phyloP scores from a whole-genome alignment of 805 yeast species.

The Metschnikowia rubicola region DNA sequence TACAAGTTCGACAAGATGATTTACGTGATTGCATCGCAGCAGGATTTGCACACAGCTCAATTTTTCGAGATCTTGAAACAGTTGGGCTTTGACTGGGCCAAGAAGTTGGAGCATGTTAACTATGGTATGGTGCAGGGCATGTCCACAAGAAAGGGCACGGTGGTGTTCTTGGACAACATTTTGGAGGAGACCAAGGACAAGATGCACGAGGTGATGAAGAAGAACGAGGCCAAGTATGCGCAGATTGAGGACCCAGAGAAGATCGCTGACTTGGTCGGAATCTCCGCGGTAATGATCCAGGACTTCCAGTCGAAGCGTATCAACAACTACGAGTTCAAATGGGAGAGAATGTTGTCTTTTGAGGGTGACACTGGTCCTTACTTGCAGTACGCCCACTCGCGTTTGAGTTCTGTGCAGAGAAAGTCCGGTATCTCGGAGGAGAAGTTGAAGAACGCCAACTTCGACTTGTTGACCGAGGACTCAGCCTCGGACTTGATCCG shows the following conservation, averaged over 20 bases:
- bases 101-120: constrained; percentile 74
- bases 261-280: constrained; percentile 93
- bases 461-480: constrained; percentile 62
- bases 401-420: constrained; percentile 92
- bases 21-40: constrained; percentile 94
- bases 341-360: constrained; percentile 97
- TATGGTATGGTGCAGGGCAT: constrained; percentile 98
- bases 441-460: constrained; percentile 49
- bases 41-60: constrained; percentile 91
- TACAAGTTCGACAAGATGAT: constrained; percentile 93
- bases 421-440: constrained; percentile 52
- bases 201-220: constrained; percentile 96
- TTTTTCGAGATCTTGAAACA: constrained; percentile 90
- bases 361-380: constrained; percentile 99
- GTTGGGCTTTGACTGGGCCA: constrained; percentile 87
- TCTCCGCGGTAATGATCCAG: constrained; percentile 97
- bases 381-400: constrained; percentile 96
- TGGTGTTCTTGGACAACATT: constrained; percentile 93
- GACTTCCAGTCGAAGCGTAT: constrained; percentile 98
- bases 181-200: constrained; percentile 88
- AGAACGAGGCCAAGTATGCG: constrained; percentile 84
- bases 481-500: constrained; percentile 71
- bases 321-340: constrained; percentile 92
- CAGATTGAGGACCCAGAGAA: constrained; percentile 92
- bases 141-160: constrained; percentile 98